A percentile compares a stretch with the other conserved stretches of the same genome.
These are phyloP conservation scores for Sequoiadendron giganteum DNA, from an alignment of 75 land plant species.

Conservation along the genomic window DNA sequence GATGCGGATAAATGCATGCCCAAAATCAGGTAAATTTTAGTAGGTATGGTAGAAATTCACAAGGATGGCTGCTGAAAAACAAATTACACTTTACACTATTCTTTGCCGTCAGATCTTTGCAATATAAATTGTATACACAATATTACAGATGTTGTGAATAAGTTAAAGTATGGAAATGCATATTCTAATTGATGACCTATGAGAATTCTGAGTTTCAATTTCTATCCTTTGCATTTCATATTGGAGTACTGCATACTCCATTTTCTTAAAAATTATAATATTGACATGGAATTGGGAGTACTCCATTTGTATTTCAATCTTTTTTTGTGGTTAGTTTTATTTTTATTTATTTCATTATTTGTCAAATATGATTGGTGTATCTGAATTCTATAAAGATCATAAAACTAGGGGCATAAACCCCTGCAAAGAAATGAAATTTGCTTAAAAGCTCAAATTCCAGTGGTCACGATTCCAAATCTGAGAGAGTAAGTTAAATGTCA, in stretches of 20 bases:
- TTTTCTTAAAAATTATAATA: not conserved
- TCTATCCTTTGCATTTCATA: not conserved
- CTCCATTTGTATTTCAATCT: too few species aligned
- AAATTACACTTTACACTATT: not conserved
- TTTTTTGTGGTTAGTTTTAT: not conserved
- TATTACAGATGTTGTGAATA: not conserved
- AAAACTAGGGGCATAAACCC: too few species aligned
- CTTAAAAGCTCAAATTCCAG: too few species aligned
- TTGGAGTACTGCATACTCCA: not conserved
- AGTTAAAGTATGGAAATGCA: not conserved
- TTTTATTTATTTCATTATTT: not conserved
- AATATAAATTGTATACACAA: not conserved
- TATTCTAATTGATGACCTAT: not conserved
- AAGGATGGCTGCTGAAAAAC: not conserved
- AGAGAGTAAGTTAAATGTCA: too few species aligned
- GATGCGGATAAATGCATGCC: not conserved
- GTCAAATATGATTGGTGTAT: not conserved
- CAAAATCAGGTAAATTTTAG: not conserved
- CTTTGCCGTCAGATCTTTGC: not conserved
- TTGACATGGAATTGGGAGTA: too few species aligned
- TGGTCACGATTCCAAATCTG: too few species aligned
- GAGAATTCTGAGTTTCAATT: not conserved
- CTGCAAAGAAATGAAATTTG: too few species aligned
- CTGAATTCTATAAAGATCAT: not conserved
- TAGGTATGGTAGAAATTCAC: not conserved